Percentiles rank a stretch among this genome's conserved stretches.
Conservation (phyloP, 495 filamentous ascomycete species). For the Hyaloscypha hepaticicola region DNA sequence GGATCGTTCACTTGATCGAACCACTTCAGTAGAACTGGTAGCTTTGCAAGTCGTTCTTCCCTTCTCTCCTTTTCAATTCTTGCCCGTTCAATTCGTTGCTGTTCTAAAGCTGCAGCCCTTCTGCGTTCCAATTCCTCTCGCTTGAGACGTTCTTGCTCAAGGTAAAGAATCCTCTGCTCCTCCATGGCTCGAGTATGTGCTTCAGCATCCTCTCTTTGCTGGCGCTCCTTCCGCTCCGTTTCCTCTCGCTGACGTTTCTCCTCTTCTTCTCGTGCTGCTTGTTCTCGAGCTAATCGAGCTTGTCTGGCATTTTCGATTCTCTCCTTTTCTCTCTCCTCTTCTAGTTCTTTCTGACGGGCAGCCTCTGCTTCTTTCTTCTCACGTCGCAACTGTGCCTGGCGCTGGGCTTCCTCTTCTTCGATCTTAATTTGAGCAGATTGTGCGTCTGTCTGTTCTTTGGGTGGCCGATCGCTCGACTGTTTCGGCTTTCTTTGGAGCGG, state of each 20-base stretch:
- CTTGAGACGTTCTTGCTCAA: conserved; percentile 43
- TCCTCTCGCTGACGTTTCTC: conserved; percentile 41
- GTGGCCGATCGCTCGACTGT: conserved; percentile 8
- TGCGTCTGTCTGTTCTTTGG: conserved; percentile 21
- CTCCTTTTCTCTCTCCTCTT: conserved; percentile 30
- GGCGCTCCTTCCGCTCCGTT: conserved; percentile 40
- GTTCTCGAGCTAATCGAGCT: conserved; percentile 45
- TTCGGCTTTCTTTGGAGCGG: conserved; percentile 11
- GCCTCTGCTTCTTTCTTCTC: conserved; percentile 47
- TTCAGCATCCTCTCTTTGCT: conserved; percentile 41
- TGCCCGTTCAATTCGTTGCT: conserved; percentile 35
- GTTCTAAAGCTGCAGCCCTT: conserved; percentile 44
- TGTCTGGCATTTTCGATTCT: conserved; percentile 33
- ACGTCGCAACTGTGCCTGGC: conserved; percentile 39
- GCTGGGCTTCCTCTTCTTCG: conserved; percentile 43
- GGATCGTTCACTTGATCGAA: conserved; percentile 49
- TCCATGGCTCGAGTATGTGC: conserved; percentile 38
- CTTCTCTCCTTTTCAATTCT: conserved; percentile 45
- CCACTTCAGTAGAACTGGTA: conserved; percentile 54
- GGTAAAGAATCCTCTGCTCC: conserved; percentile 34
- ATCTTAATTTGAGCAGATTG: conserved; percentile 31
- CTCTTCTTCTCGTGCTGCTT: conserved; percentile 43
- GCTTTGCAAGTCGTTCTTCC: conserved; percentile 46
- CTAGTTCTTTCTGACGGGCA: conserved; percentile 41
- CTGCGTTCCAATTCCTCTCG: conserved; percentile 56